Evolutionary conservation across 2,329 filamentous ascomycete species (phyloP).

Genomic region (Ascochyta clinopodiicola): DNA sequence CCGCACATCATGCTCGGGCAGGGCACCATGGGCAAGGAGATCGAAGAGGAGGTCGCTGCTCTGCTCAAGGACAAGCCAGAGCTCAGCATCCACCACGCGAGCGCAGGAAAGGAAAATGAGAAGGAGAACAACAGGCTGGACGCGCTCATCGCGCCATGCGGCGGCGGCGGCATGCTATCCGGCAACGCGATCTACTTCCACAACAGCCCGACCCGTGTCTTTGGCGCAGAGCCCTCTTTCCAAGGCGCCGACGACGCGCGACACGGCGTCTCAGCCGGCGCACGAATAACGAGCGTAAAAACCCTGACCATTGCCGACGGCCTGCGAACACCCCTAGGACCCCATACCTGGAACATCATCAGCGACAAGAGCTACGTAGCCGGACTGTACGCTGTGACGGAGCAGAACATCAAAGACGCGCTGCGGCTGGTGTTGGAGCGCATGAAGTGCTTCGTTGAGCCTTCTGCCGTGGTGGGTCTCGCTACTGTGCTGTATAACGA

Average conservation of each 20-base stretch:
- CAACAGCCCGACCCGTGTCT: slow-evolving; percentile 75
- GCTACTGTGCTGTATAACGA: slow-evolving; percentile 86
- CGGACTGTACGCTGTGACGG: slow-evolving; percentile 75
- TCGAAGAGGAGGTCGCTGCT: slow-evolving; percentile 73
- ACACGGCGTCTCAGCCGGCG: slow-evolving; percentile 69
- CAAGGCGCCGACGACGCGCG: slow-evolving; percentile 84
- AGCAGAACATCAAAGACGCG: slow-evolving; percentile 80
- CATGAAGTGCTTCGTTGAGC: slow-evolving; percentile 90
- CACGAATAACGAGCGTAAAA: slow-evolving; percentile 71
- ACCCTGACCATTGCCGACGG: slow-evolving; percentile 89
- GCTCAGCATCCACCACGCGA: slow-evolving; percentile 17
- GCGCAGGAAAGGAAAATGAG: slow-evolving; percentile 6
- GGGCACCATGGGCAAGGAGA: slow-evolving; percentile 85
- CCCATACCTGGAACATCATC: slow-evolving; percentile 78
- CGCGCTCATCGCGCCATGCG: slow-evolving; percentile 77
- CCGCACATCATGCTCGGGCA: slow-evolving; percentile 90
- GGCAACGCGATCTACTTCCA: slow-evolving; percentile 80
- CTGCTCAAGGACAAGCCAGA: slow-evolving; percentile 50
- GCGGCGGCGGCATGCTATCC: slow-evolving; percentile 86
- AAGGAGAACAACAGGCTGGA: slow-evolving; percentile 39
- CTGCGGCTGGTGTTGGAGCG: slow-evolving; percentile 82
- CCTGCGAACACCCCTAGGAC: slow-evolving; percentile 80
- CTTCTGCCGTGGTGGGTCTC: slow-evolving; percentile 81
- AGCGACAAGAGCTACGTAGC: slow-evolving; percentile 72
- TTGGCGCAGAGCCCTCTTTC: slow-evolving; percentile 84